Base-by-base conservation (phyloP, 2,329 filamentous ascomycete species). In the Alternaria arborescens region DNA sequence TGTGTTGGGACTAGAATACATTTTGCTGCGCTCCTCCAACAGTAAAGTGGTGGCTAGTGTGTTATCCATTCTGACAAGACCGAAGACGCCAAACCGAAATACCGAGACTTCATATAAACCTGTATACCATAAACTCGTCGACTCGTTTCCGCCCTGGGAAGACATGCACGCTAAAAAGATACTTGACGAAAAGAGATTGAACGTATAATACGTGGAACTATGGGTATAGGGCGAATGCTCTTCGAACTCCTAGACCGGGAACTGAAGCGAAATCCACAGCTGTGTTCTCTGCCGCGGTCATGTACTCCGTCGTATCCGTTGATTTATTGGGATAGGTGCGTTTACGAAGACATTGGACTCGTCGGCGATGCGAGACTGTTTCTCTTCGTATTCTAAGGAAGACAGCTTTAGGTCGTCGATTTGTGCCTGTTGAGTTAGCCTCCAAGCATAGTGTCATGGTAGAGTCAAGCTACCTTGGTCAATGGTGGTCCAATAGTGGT, bases 321-420 rank as follows among this genome's bases (percentile, higher is more conserved):
- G 73, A 32, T 67, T 71, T 24, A 81, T 76, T 6, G 75, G 68
- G 26, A 81, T 71, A 12, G 79, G 79, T 57, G 76, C 71, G 53
- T 81, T 80, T 10, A 80, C 75, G 52, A 79, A 80, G 22, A 77
- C 71, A 36, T 72, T 71, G 12, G 68, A 64, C 62, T 74, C 74
- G 52, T 76, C 71, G 32, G 73, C 71, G 71, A 75, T 70, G 43
- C 74, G 75, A 8, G 79, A 79, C 62, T 80, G 78, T 59, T 77
- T 77, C 58, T 79, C 76, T 61, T 81, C 79, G 67, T 80, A 81
- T 28, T 79, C 77, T 42, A 64, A 70, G 5, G 79, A 81, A 0
- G 77, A 76, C 32, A 73, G 57, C 61, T 80, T 80, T 52, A 81
- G 61, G 58, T 81, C 79, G 26, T 80, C 72, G 62, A 81, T 80